These are phyloP conservation scores for Xylariaceae sp. DNA, from an alignment of 2,329 filamentous ascomycete species.

Conservation along the genomic window DNA sequence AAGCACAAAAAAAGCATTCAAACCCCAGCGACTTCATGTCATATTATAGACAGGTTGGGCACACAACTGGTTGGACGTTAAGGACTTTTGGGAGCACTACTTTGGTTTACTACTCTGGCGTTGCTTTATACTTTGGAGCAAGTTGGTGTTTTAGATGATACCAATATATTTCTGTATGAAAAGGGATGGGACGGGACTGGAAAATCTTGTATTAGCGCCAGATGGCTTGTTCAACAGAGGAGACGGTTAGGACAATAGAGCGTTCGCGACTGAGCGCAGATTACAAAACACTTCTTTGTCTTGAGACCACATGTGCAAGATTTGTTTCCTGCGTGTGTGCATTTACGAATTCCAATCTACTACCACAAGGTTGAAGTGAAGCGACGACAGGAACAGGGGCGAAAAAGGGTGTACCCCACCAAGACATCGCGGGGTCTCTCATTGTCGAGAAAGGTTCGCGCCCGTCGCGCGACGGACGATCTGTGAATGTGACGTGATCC, in stretches of 20 bases:
- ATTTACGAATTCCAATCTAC: too few relatives aligned
- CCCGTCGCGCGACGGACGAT: too few relatives aligned
- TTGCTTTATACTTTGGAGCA: conserved; percentile 7
- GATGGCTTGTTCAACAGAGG: too few relatives aligned
- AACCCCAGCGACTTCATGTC: neutral
- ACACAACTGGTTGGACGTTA: conserved; percentile 3
- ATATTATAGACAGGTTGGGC: conserved; percentile 6
- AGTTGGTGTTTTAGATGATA: conserved; percentile 17
- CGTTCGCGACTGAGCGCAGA: too few relatives aligned
- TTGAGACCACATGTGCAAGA: too few relatives aligned
- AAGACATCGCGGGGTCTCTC: conserved; percentile 13
- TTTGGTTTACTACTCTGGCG: neutral
- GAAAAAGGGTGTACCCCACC: conserved; percentile 4
- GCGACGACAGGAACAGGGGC: neutral
- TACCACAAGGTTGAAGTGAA: too few relatives aligned
- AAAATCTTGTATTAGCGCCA: conserved; percentile 2
- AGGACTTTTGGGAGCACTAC: neutral
- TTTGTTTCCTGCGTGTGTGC: too few relatives aligned
- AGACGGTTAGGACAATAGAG: too few relatives aligned
- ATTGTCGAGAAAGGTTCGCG: conserved; percentile 2
- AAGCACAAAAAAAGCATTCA: neutral
- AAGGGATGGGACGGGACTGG: too few relatives aligned
- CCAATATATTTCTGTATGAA: conserved; percentile 3
- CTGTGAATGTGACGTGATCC: too few relatives aligned
- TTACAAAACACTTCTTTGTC: too few relatives aligned